These are phyloP conservation scores for Fusarium liriodendri DNA, from an alignment of 2,329 filamentous ascomycete species.

Conservation along the genomic window DNA sequence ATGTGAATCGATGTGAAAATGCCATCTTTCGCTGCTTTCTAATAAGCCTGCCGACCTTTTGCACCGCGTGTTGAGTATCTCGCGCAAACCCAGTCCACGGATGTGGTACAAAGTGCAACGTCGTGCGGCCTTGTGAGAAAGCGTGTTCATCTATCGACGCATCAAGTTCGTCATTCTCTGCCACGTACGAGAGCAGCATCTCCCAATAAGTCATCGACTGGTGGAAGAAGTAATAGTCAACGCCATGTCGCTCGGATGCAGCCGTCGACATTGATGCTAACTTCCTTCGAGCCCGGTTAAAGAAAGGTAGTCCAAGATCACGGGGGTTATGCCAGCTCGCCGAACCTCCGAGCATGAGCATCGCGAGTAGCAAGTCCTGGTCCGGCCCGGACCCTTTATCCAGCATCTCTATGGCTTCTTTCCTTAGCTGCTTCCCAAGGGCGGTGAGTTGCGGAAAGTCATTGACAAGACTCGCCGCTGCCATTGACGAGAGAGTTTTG, in stretches of 20 bases:
- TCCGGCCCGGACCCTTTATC: conserved; percentile 10
- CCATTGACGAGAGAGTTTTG: conserved; percentile 25
- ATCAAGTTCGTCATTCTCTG: conserved; percentile 15
- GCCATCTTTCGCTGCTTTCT: conserved; percentile 20
- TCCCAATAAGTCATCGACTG: conserved; percentile 26
- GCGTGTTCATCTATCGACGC: not conserved
- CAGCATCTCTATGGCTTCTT: conserved; percentile 12
- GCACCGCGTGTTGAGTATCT: conserved; percentile 12
- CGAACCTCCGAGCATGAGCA: conserved; percentile 26
- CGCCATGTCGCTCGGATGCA: conserved; percentile 1
- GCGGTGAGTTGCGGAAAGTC: conserved; percentile 14
- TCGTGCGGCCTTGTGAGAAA: not conserved
- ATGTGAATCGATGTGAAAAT: not conserved
- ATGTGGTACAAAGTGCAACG: conserved; percentile 14
- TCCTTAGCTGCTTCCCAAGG: conserved; percentile 13
- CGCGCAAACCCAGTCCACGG: conserved; percentile 27
- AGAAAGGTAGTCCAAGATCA: conserved; percentile 16
- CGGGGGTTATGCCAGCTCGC: conserved; percentile 24
- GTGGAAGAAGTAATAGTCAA: conserved; percentile 24
- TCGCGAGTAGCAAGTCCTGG: conserved; percentile 20
- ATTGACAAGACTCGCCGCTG: conserved; percentile 18
- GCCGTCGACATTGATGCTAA: not conserved
- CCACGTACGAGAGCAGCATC: conserved; percentile 26
- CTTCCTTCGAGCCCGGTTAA: conserved; percentile 22
- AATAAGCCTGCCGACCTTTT: conserved; percentile 16